Conservation (phyloP, 306 rosid genomes). For the Hippophae rhamnoides region DNA sequence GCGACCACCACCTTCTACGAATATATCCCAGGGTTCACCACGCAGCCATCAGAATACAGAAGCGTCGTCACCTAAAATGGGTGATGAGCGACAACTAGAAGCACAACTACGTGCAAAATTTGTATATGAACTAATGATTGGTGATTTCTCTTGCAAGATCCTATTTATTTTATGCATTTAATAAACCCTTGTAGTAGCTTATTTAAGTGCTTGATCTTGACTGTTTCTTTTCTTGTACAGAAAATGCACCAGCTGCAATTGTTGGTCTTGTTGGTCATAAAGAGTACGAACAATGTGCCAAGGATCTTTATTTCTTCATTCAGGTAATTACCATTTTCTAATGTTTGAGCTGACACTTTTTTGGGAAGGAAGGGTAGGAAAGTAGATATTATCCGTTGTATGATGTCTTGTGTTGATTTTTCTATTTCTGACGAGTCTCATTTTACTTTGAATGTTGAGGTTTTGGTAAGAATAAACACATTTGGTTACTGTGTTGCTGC, state of each 20-base stretch:
- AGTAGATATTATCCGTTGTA: too few relatives aligned
- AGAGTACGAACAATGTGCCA: conserved; percentile 90
- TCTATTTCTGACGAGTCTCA: background rate
- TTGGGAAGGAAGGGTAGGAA: too few relatives aligned
- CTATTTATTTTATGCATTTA: conserved; percentile 2
- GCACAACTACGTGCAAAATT: conserved; percentile 78
- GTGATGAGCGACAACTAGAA: conserved; percentile 41
- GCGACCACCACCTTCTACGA: conserved; percentile 32
- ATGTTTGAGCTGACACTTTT: background rate
- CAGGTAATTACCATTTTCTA: conserved; percentile 46
- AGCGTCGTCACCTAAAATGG: conserved; percentile 41
- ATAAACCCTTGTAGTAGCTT: background rate
- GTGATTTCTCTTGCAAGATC: conserved; percentile 29
- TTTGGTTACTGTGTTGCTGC: background rate
- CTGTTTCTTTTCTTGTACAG: conserved; percentile 27
- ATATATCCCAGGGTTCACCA: conserved; percentile 38
- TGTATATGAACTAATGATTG: conserved; percentile 85
- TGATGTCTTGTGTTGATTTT: background rate
- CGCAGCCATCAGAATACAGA: conserved; percentile 27
- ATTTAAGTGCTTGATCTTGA: background rate
- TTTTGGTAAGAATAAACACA: too few relatives aligned
- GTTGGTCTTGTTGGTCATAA: conserved; percentile 89
- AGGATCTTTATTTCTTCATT: conserved; percentile 84
- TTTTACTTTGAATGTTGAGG: background rate
- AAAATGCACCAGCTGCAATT: conserved; percentile 71